Conservation (phyloP, 192 early-diverging fungal species). For the Rhizophagus prolifer region DNA sequence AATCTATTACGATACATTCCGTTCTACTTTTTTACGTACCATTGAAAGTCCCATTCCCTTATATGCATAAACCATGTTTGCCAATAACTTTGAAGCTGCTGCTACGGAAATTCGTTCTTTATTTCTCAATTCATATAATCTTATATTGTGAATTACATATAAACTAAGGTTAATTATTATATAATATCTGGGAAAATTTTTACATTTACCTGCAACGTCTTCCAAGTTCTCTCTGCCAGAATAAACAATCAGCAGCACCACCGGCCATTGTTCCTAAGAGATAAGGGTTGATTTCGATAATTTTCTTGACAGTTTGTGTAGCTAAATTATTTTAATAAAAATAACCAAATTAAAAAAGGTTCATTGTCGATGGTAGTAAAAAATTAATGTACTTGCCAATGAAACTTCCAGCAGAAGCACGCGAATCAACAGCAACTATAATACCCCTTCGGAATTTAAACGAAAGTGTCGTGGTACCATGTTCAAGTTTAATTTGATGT, state of each 20-base stretch:
- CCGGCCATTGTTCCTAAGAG: constrained; percentile 99
- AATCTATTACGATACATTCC: not conserved
- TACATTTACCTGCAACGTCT: constrained; percentile 69
- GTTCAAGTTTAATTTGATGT: constrained; percentile 84
- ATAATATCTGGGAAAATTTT: not conserved
- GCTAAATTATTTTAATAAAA: constrained; percentile 44
- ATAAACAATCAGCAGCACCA: constrained; percentile 97
- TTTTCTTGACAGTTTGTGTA: constrained; percentile 95
- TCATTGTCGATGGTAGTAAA: not conserved
- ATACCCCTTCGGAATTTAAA: constrained; percentile 96
- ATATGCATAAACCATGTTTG: constrained; percentile 97
- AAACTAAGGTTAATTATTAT: not conserved
- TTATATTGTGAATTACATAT: constrained; percentile 20
- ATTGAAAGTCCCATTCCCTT: constrained; percentile 99
- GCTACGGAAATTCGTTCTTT: constrained; percentile 98
- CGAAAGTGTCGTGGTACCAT: constrained; percentile 98
- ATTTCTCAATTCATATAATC: constrained; percentile 94
- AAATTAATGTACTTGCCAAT: constrained; percentile 62
- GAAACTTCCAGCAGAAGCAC: constrained; percentile 89
- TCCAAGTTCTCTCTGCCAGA: constrained; percentile 97
- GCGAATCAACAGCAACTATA: constrained; percentile 93
- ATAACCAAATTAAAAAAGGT: not conserved
- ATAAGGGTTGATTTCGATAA: constrained; percentile 99
- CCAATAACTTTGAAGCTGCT: constrained; percentile 94
- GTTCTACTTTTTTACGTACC: constrained; percentile 42